phyloP scores from a whole-genome alignment of 1,284 basidiomycete species.

The Trichosporon ovoides region DNA sequence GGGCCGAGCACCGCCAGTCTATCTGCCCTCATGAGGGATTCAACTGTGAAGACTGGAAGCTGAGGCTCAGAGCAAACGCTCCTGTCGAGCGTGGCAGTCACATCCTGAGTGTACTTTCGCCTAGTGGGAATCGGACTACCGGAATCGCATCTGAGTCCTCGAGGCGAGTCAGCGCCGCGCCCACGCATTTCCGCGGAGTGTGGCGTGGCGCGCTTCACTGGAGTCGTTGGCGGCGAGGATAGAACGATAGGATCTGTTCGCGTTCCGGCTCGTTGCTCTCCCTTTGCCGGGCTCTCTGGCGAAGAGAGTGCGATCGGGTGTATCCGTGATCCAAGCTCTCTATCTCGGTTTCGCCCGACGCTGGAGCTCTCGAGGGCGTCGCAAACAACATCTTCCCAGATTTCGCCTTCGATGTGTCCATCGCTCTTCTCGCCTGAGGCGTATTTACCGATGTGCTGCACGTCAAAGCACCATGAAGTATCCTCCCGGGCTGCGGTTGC shows the following conservation, averaged over 20 bases:
- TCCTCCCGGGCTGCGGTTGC: not conserved
- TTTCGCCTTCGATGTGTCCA: not conserved
- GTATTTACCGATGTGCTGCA: not conserved
- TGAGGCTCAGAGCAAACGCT: not conserved
- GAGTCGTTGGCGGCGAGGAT: not conserved
- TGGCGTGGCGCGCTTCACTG: not conserved
- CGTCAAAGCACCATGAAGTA: not conserved
- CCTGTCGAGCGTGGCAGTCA: not conserved
- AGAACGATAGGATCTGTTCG: not conserved
- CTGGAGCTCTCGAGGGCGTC: not conserved
- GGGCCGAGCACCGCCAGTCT: not conserved
- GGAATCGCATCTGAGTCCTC: not conserved
- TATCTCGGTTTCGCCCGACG: not conserved
- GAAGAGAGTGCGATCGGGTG: not conserved
- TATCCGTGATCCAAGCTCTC: not conserved
- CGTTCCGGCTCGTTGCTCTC: not conserved
- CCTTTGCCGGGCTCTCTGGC: not conserved
- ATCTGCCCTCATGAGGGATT: not conserved
- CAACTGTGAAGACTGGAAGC: not conserved
- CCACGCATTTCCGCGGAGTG: not conserved
- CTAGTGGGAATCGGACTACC: not conserved
- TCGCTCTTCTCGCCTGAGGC: not conserved
- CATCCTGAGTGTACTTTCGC: not conserved
- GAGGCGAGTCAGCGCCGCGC: not conserved
- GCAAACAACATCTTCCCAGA: not conserved